These are phyloP conservation scores for Lichenothelia convexa DNA, from an alignment of 495 filamentous ascomycete genomes.

Conservation along the genomic window DNA sequence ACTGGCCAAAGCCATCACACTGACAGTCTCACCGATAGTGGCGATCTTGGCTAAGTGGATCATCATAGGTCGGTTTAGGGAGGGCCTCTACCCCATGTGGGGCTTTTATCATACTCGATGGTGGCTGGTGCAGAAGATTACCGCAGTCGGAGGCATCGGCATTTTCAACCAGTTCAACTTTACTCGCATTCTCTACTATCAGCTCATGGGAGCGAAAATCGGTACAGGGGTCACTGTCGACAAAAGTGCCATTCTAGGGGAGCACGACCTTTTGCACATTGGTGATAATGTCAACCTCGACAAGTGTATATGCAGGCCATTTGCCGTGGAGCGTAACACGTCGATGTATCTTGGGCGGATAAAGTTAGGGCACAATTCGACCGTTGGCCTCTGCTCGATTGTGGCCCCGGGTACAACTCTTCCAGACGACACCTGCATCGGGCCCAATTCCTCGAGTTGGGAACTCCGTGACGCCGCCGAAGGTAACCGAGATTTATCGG, in stretches of 20 bases:
- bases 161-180: conserved; percentile 18
- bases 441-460: too few species aligned
- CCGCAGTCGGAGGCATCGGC: conserved; percentile 23
- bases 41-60: conserved; percentile 27
- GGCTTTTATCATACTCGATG: conserved; percentile 29
- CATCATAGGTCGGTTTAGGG: conserved; percentile 25
- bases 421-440: too few species aligned
- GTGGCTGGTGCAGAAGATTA: conserved; percentile 29
- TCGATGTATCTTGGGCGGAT: too few species aligned
- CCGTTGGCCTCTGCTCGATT: too few species aligned
- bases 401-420: too few species aligned
- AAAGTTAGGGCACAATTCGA: too few species aligned
- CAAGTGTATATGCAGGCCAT: too few species aligned
- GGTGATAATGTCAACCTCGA: too few species aligned
- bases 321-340: too few species aligned
- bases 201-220: conserved; percentile 25
- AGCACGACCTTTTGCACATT: conserved; percentile 28
- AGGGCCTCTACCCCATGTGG: conserved; percentile 32
- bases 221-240: conserved; percentile 22
- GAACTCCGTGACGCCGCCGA: too few species aligned
- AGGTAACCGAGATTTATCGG: too few species aligned
- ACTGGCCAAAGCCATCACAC: too few species aligned
- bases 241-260: conserved; percentile 20
- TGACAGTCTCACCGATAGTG: conserved; percentile 22
- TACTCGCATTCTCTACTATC: conserved; percentile 22